Base-by-base conservation (phyloP, 345 rosid species). In the Arabis alpina region DNA sequence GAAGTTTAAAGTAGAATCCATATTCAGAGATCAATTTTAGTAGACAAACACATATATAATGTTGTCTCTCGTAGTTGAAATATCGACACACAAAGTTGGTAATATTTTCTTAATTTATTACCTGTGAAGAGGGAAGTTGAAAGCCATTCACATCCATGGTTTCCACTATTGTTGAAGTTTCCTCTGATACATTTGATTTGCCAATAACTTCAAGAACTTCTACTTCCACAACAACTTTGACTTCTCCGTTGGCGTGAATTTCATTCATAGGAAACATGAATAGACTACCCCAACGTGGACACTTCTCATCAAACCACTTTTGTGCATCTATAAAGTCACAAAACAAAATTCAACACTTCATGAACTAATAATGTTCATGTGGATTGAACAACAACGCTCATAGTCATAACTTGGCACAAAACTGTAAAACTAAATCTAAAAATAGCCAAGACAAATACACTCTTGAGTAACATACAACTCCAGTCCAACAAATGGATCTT, bases 151-250 rank as follows among this genome's bases (percentile, higher is more conserved):
- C 59, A 40, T 9, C 12, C 2, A 64, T 12, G 23, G 32, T 34
- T 48, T 63, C 68, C 8, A 1, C 12, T 39, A 36, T 34, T 4
- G 68, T 60, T 60, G 51, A 42, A 25, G 51, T 42, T 42, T 60
- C 64, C 11, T 44, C 64, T 10, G 39, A 1, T 2, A 69, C 58
- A 36, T 58, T 64, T 27, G 39, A 32, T 8, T 48, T 19, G 2
- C 68, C 70, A 39, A 53, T 66, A 13, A 66, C 61, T 36, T 48
- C 19, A 41, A 66, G 70, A 58, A 28, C 52, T 5, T 61, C 51
- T 54, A 91, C 83, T 77, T 88, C 95, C 65, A 85, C 91, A 82
- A 87, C 89, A 64, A 91, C 71, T 3, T 81, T 64, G 52, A 84
- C 78, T 4, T 80, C 76, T 60, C 84, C 91, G 80, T 85, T 82